phyloP scores from a whole-genome alignment of 2,329 filamentous ascomycete species.

The Lithohypha guttulata region DNA sequence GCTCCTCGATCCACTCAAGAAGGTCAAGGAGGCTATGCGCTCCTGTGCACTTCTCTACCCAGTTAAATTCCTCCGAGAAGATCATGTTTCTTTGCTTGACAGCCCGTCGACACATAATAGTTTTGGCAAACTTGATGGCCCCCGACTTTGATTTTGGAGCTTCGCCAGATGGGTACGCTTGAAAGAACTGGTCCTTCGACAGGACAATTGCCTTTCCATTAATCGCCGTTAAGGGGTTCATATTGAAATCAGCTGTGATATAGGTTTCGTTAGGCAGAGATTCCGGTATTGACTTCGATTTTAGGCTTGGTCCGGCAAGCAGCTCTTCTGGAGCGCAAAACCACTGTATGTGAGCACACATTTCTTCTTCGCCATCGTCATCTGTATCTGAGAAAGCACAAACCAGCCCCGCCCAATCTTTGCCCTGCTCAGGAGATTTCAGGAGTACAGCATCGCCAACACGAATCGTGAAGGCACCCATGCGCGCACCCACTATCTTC shows the following conservation, averaged over 20 bases:
- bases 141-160: slow-evolving; percentile 51
- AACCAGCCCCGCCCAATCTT: slow-evolving; percentile 87
- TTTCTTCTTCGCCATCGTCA: slow-evolving; percentile 56
- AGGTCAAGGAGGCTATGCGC: slow-evolving; percentile 55
- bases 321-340: slow-evolving; percentile 79
- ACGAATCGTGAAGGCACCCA: slow-evolving; percentile 68
- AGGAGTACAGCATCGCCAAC: slow-evolving; percentile 77
- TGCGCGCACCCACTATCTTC: slow-evolving; percentile 66
- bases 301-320: slow-evolving; percentile 45
- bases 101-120: slow-evolving; percentile 79
- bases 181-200: slow-evolving; percentile 58
- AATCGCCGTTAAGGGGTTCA: slow-evolving; percentile 78
- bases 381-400: slow-evolving; percentile 68
- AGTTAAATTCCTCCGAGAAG: slow-evolving; percentile 84
- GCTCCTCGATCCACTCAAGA: slow-evolving; percentile 55
- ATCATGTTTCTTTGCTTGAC: slow-evolving; percentile 80
- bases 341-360: slow-evolving; percentile 87
- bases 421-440: slow-evolving; percentile 74
- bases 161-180: slow-evolving; percentile 61
- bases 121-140: slow-evolving; percentile 67
- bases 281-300: slow-evolving; percentile 47
- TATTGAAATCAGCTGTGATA: slow-evolving; percentile 74
- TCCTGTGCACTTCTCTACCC: slow-evolving; percentile 71
- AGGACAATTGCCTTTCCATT: slow-evolving; percentile 77
- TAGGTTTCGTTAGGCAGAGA: slow-evolving; percentile 83